phyloP scores from a whole-genome alignment of 441 rosid species.

The Pelargonium cotyledonis region DNA sequence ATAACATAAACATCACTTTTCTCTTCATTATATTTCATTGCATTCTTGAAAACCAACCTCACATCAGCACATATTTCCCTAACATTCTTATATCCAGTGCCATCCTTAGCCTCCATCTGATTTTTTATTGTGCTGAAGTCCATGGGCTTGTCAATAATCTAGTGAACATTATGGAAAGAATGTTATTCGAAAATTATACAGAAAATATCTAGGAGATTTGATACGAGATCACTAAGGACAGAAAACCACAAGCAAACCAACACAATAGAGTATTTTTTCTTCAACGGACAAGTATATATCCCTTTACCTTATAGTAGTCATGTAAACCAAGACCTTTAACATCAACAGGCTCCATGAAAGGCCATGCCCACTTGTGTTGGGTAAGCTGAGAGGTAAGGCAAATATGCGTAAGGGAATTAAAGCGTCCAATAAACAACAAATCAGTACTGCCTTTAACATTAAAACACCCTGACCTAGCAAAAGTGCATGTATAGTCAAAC shows the following conservation, averaged over 20 bases:
- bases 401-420: neutral
- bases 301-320: slow-evolving; percentile 72
- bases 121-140: slow-evolving; percentile 83
- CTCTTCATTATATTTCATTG: slow-evolving; percentile 84
- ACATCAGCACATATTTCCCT: slow-evolving; percentile 91
- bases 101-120: slow-evolving; percentile 89
- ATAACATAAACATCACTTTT: slow-evolving; percentile 76
- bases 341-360: slow-evolving; percentile 90
- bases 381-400: slow-evolving; percentile 40
- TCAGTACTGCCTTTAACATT: neutral
- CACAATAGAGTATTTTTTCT: no score
- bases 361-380: slow-evolving; percentile 95
- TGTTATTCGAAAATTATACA: no score
- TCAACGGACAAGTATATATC: no score
- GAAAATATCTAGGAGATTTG: no score
- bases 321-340: slow-evolving; percentile 78
- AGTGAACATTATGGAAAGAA: slow-evolving; percentile 20
- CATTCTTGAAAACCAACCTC: slow-evolving; percentile 91
- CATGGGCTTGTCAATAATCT: slow-evolving; percentile 98
- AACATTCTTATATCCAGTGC: slow-evolving; percentile 80
- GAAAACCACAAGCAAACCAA: neutral
- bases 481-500: neutral
- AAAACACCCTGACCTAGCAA: no score
- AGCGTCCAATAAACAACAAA: neutral
- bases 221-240: no score